Conservation (phyloP, 345 rosid species). For the Eucalyptus shirleyi region DNA sequence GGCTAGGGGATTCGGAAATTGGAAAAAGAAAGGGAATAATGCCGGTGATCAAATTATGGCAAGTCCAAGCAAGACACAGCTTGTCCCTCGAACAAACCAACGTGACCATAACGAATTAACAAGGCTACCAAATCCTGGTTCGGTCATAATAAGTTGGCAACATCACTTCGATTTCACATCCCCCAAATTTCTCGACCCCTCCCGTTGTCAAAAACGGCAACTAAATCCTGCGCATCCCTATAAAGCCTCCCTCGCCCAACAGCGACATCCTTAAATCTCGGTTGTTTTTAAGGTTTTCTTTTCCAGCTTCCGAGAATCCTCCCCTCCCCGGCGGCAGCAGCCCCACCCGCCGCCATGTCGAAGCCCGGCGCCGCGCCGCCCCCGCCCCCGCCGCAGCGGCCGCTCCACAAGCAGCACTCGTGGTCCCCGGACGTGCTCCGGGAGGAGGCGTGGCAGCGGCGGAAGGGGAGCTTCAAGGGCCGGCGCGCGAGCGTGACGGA, state of each 20-base stretch:
- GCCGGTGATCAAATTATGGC: not conserved
- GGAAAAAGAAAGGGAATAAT: not conserved
- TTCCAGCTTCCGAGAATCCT: not conserved
- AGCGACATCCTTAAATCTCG: not conserved
- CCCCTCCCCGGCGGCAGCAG: not conserved
- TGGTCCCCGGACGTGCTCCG: constrained; percentile 75
- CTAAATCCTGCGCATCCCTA: not conserved
- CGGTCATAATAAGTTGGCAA: not conserved
- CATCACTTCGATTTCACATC: not conserved
- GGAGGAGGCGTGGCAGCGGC: constrained; percentile 68
- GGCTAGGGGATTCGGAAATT: not conserved
- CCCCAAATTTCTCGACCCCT: not conserved
- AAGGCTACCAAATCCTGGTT: not conserved
- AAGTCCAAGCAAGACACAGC: not conserved
- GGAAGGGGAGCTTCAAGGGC: constrained; percentile 15
- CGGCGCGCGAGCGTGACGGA: constrained; percentile 48
- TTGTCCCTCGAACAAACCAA: not conserved
- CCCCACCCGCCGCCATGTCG: not conserved
- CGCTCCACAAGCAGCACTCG: constrained; percentile 46
- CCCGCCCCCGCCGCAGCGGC: not conserved
- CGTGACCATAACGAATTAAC: not conserved
- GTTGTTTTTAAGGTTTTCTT: not conserved
- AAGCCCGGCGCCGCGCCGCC: not conserved
- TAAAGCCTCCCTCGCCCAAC: not conserved
- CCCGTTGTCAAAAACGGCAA: not conserved